Conservation (phyloP, 2,329 filamentous ascomycete genomes). For the Penicillium sp. region DNA sequence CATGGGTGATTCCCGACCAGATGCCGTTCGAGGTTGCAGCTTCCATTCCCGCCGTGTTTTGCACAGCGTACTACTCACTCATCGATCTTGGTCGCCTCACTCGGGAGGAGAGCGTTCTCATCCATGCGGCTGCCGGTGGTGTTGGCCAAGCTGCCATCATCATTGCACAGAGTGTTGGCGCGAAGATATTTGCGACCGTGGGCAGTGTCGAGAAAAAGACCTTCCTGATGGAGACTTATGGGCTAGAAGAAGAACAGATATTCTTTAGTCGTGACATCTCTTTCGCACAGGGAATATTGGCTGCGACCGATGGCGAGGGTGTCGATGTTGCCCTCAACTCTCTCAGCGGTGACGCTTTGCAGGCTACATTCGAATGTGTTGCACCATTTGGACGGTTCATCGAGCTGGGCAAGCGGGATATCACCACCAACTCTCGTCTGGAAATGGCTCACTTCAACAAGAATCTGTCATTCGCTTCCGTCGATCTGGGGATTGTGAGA, state of each 20-base stretch:
- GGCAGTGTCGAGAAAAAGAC: conserved; percentile 23
- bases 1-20: conserved; percentile 34
- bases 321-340: conserved; percentile 35
- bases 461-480: conserved; percentile 46
- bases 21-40: conserved; percentile 31
- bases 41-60: conserved; percentile 29
- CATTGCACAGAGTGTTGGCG: conserved; percentile 23
- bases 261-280: conserved; percentile 25
- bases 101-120: conserved; percentile 23
- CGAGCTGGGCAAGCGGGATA: conserved; percentile 38
- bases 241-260: conserved; percentile 14
- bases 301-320: conserved; percentile 28
- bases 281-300: conserved; percentile 25
- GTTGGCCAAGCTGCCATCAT: conserved; percentile 30
- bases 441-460: conserved; percentile 51
- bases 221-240: conserved; percentile 22
- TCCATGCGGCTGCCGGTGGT: conserved; percentile 29
- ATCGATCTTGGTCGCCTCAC: conserved; percentile 26
- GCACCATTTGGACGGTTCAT: conserved; percentile 36
- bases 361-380: conserved; percentile 30
- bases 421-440: conserved; percentile 41
- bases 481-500: conserved; percentile 41
- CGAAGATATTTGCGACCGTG: conserved; percentile 28
- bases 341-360: conserved; percentile 29
- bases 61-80: conserved; percentile 30